These are phyloP conservation scores for Chalciporus piperatus DNA, from an alignment of 768 basidiomycete genomes.

Conservation along the genomic window DNA sequence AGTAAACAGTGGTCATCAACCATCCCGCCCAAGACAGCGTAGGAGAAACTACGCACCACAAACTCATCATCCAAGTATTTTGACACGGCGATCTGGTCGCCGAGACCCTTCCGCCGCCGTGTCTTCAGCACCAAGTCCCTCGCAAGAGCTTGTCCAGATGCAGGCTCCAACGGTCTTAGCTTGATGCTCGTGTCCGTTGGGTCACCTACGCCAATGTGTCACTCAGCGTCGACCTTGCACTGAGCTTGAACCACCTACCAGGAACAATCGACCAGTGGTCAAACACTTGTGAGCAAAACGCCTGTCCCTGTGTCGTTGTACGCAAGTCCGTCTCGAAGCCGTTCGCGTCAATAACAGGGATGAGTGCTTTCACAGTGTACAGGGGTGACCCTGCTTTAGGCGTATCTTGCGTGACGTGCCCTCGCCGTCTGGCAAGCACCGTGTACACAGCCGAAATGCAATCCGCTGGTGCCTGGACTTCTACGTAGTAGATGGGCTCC, in stretches of 20 bases:
- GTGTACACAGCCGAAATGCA: conserved; percentile 99
- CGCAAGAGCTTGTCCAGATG: conserved; percentile 92
- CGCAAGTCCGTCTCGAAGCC: conserved; percentile 98
- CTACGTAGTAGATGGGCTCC: conserved; percentile 98
- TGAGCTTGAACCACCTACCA: conserved; percentile 46
- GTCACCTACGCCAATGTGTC: conserved; percentile 59
- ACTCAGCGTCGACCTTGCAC: not conserved
- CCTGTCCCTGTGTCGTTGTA: conserved; percentile 97
- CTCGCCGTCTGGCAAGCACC: conserved; percentile 95
- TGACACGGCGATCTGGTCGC: conserved; percentile 95
- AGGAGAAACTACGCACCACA: conserved; percentile 54
- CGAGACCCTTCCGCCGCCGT: conserved; percentile 91
- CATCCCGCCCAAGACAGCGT: not conserved
- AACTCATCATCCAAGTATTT: conserved; percentile 98
- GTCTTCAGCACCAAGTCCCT: conserved; percentile 96
- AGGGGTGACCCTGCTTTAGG: conserved; percentile 97
- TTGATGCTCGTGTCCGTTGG: conserved; percentile 97
- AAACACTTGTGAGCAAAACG: conserved; percentile 97
- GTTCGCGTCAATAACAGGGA: conserved; percentile 97
- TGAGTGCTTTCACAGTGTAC: conserved; percentile 97
- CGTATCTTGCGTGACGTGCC: conserved; percentile 98
- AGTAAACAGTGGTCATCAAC: conserved; percentile 9
- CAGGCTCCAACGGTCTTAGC: conserved; percentile 93
- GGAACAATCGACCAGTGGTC: conserved; percentile 99
- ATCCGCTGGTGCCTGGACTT: conserved; percentile 98